These are phyloP conservation scores for Calvatia gigantea DNA, from an alignment of 768 basidiomycete genomes.

Conservation along the genomic window DNA sequence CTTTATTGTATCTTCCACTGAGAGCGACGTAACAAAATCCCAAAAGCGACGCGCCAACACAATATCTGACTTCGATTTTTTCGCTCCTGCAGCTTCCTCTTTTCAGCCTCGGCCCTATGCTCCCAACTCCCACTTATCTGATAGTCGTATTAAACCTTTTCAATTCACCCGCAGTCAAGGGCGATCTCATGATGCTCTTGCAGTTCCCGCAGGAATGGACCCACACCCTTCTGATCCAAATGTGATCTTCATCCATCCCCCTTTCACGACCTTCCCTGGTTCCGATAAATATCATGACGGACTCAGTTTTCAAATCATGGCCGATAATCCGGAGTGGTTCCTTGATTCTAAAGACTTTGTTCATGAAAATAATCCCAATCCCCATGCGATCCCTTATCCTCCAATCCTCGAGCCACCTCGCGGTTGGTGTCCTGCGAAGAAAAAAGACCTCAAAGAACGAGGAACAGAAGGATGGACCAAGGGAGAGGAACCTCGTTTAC, in stretches of 20 bases:
- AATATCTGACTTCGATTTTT: conserved; percentile 52
- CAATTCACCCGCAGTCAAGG: conserved; percentile 27
- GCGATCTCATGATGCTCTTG: conserved; percentile 37
- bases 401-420: conserved; percentile 77
- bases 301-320: conserved; percentile 66
- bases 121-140: conserved; percentile 29
- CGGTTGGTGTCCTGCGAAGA: conserved; percentile 86
- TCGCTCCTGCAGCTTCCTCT: conserved; percentile 58
- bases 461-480: conserved; percentile 74
- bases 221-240: conserved; percentile 64
- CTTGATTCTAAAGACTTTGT: conserved; percentile 66
- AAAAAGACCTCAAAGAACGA: conserved; percentile 70
- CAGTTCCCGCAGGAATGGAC: conserved; percentile 57
- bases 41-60: conserved; percentile 49
- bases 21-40: conserved; percentile 20
- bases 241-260: conserved; percentile 70
- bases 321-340: conserved; percentile 80
- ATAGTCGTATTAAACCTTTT: conserved; percentile 21
- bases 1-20: conserved; percentile 23
- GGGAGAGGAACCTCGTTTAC: conserved; percentile 73
- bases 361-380: conserved; percentile 39
- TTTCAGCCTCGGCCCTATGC: conserved; percentile 65
- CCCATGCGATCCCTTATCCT: conserved; percentile 65
- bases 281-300: conserved; percentile 61
- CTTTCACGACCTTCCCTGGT: conserved; percentile 65